These are phyloP conservation scores for Solanum hybrid DNA, from an alignment of 305 asterid species.

Conservation along the genomic window DNA sequence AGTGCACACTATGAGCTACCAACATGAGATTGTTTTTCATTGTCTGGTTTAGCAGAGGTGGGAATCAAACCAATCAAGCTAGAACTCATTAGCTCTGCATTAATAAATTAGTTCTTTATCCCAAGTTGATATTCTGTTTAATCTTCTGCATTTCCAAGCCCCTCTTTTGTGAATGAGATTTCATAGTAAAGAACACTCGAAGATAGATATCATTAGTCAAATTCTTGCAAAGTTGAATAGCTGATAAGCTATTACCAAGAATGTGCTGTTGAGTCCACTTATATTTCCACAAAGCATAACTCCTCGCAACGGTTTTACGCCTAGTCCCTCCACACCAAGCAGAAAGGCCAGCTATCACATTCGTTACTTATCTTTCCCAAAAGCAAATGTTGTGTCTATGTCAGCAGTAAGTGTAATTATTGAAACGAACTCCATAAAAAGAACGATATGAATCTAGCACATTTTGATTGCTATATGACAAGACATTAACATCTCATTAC, in stretches of 20 bases:
- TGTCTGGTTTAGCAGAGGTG: not conserved
- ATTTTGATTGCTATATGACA: not conserved
- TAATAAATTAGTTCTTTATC: not conserved
- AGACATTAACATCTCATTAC: not conserved
- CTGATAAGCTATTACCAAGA: not conserved
- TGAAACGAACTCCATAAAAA: not conserved
- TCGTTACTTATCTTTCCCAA: not conserved
- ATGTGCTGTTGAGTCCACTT: not conserved
- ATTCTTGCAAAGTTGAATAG: not conserved
- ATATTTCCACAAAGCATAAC: not conserved
- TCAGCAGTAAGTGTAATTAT: not conserved
- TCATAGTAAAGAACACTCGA: not conserved
- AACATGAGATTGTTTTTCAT: not conserved
- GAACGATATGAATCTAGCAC: not conserved
- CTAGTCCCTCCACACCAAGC: not conserved
- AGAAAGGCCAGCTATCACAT: not conserved
- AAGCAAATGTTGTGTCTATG: not conserved
- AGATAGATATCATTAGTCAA: not conserved
- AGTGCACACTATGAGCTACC: not conserved
- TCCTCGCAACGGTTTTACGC: not conserved
- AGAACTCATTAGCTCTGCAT: not conserved
- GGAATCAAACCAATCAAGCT: not conserved
- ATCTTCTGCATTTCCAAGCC: not conserved
- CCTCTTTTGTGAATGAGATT: not conserved
- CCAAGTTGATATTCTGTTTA: not conserved